Percentiles rank a stretch among this genome's conserved stretches.
Evolutionary conservation across 352 stramenopile species (phyloP).

Genomic region (Blastocystis sp.): DNA sequence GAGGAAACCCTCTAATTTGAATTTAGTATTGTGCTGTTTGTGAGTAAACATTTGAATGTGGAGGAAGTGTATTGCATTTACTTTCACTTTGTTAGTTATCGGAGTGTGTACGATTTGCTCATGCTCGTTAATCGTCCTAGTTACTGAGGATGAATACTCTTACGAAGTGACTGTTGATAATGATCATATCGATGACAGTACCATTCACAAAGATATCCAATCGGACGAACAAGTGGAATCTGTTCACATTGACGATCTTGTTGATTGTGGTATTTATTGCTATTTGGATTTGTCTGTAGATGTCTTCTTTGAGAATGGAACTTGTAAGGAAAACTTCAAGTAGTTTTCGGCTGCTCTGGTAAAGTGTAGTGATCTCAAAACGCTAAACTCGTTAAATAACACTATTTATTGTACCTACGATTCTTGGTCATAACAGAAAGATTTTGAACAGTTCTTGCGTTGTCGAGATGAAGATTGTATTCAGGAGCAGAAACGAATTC

Average conservation of each 20-base stretch:
- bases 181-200: neutral
- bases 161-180: slow-evolving; percentile 36
- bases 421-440: neutral
- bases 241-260: neutral
- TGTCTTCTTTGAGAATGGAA: slow-evolving; percentile 26
- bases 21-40: slow-evolving; percentile 24
- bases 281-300: neutral
- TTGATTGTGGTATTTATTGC: slow-evolving; percentile 7
- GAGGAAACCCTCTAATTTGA: neutral
- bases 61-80: neutral
- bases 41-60: neutral
- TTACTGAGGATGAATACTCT: neutral
- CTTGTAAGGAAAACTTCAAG: slow-evolving; percentile 45
- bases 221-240: neutral
- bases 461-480: neutral
- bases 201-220: neutral
- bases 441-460: neutral
- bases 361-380: neutral
- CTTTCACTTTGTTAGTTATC: neutral
- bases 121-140: neutral
- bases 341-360: neutral
- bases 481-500: neutral
- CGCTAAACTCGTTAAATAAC: neutral
- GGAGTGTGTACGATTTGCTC: neutral
- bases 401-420: neutral